Percentiles rank a stretch among this genome's conserved stretches.
phyloP scores from a whole-genome alignment of 2,329 filamentous ascomycete genomes.

The Cladosporium velox region DNA sequence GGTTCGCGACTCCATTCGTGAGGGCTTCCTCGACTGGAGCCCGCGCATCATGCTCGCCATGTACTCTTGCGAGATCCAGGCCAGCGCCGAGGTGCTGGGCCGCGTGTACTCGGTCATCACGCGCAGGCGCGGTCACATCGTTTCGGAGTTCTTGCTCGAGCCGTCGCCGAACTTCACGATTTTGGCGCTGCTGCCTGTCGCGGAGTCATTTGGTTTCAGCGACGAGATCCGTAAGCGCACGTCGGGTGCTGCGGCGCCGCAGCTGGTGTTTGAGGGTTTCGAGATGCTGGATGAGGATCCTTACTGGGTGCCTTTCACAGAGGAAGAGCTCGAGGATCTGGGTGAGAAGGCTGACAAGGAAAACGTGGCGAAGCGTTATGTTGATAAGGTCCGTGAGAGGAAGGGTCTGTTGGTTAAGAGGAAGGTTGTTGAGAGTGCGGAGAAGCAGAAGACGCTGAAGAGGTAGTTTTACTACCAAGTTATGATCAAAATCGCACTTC shows the following conservation, averaged over 20 bases:
- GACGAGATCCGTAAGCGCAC: conserved; percentile 97
- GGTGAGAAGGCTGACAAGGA: conserved; percentile 91
- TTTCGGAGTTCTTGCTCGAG: conserved; percentile 89
- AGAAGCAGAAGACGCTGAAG: conserved; percentile 83
- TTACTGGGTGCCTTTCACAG: conserved; percentile 95
- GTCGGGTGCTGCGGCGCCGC: conserved; percentile 84
- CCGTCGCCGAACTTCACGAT: conserved; percentile 97
- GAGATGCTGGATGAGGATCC: conserved; percentile 94
- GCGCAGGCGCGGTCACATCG: conserved; percentile 82
- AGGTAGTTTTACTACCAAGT: conserved; percentile 40
- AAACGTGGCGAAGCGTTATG: conserved; percentile 94
- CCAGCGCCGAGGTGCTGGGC: conserved; percentile 88
- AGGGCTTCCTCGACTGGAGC: conserved; percentile 93
- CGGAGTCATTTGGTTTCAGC: conserved; percentile 91
- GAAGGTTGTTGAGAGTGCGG: conserved; percentile 73
- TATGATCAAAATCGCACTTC: neutral
- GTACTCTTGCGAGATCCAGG: conserved; percentile 98
- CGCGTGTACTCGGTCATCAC: conserved; percentile 98
- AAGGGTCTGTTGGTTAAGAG: conserved; percentile 85
- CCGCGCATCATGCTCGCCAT: conserved; percentile 93
- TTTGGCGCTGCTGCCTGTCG: conserved; percentile 81
- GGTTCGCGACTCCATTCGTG: conserved; percentile 77
- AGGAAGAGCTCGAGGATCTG: conserved; percentile 94
- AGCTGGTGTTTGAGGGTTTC: conserved; percentile 90
- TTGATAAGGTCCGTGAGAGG: conserved; percentile 81